Percentiles rank a stretch among this genome's conserved stretches.
Conservation (phyloP, 345 rosid genomes). For the Murraya paniculata region DNA sequence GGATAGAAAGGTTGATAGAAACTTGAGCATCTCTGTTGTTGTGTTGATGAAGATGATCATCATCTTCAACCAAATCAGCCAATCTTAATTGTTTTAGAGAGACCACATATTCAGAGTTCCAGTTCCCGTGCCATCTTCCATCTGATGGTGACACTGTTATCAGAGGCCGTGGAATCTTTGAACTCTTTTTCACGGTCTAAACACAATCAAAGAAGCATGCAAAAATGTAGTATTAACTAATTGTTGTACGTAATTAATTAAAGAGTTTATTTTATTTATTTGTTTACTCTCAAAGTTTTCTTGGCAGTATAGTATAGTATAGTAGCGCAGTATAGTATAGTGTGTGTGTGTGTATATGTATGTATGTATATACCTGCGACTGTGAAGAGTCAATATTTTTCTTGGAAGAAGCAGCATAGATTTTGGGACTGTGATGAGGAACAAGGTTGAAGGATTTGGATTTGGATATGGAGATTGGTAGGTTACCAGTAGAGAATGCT, state of each 20-base stretch:
- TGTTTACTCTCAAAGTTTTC: too few species aligned
- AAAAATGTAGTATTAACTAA: too few species aligned
- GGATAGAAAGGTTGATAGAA: conserved; percentile 49
- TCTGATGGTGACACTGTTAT: conserved; percentile 61
- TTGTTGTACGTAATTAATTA: too few species aligned
- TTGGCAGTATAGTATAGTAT: too few species aligned
- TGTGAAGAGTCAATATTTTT: background rate
- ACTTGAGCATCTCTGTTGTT: conserved; percentile 35
- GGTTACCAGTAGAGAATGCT: background rate
- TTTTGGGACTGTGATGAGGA: background rate
- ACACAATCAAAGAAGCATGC: background rate
- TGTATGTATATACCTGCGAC: too few species aligned
- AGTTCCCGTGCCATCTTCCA: conserved; percentile 70
- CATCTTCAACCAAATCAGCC: conserved; percentile 66
- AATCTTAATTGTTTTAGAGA: conserved; percentile 61
- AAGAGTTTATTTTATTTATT: too few species aligned
- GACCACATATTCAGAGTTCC: conserved; percentile 57
- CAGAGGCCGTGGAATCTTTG: conserved; percentile 33
- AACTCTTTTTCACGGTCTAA: background rate
- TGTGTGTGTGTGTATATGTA: too few species aligned
- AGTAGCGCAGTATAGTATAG: too few species aligned
- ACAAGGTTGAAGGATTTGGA: background rate
- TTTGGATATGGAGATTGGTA: background rate
- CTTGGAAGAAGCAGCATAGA: background rate
- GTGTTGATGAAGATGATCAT: conserved; percentile 1